Conservation (phyloP, 2,329 filamentous ascomycete genomes). For the Neopestalotiopsis rosae region DNA sequence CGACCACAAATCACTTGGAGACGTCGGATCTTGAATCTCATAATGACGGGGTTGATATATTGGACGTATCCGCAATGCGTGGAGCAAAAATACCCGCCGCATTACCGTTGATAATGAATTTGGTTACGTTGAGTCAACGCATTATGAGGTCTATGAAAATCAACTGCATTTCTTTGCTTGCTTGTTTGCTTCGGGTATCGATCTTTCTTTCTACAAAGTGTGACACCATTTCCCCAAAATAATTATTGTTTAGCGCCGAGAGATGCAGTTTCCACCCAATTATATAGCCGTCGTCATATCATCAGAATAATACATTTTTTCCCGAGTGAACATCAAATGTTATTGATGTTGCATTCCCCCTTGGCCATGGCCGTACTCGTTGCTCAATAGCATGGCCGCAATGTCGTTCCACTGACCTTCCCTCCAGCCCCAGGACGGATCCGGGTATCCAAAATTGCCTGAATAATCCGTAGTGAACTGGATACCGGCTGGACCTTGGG, state of each 20-base stretch:
- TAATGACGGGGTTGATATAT: conserved; percentile 40
- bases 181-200: not conserved
- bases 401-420: conserved; percentile 22
- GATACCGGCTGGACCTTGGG: conserved; percentile 4
- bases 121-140: not conserved
- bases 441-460: conserved; percentile 7
- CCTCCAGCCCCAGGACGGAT: conserved; percentile 16
- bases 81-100: conserved; percentile 42
- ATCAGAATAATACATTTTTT: not conserved
- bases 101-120: conserved; percentile 22
- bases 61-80: conserved; percentile 48
- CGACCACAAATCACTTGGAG: conserved; percentile 34
- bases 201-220: not conserved
- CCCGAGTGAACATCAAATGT: not conserved
- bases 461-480: conserved; percentile 10
- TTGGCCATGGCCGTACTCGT: conserved; percentile 8
- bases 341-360: conserved; percentile 3
- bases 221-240: not conserved
- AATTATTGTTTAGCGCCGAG: not conserved
- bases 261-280: not conserved
- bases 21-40: conserved; percentile 32
- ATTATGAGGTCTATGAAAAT: not conserved
- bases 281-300: not conserved
- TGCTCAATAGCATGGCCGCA: conserved; percentile 20
- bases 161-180: not conserved